Evolutionary conservation across 495 filamentous ascomycete species (phyloP), one percentile per base, ranked within the genome.

Genomic region (Penicillium turbatum): DNA sequence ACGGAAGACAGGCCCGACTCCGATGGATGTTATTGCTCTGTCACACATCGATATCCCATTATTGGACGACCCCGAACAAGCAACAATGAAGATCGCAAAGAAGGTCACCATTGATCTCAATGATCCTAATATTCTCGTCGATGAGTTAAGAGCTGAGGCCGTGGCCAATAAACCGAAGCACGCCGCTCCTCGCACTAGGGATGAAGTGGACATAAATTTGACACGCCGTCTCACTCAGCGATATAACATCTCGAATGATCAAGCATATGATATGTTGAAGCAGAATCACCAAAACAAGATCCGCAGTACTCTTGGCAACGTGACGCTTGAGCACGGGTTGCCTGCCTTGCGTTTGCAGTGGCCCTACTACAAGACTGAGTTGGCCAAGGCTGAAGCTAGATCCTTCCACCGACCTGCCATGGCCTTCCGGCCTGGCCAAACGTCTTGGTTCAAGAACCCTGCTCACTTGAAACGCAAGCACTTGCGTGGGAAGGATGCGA

Each of bases 271-370:
- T 59, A 84, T 88, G 47, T 80, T 99, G 38, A 97, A 99, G 70
- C 90, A 95, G 65, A 99, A 97, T 66, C 89, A 91, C 57, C 89
- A 95, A 72, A 92, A 86, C 77, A 96, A 95, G 71, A 86, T 99
- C 56, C 85, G 93, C 36, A 92, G 90, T 41, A 95, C 87, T 0
- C 77, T 99, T 47, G 89, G 90, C 6, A 89, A 88, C 57, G 75
- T 95, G 30, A 79, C 83, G 16, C 82, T 99, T 26, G 93, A 97
- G 70, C 93, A 99, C 70, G 87, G 85, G 68, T 76, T 96, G 77
- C 90, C 93, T 13, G 93, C 93, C 15, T 75, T 92, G 54, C 87
- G 90, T 56, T 73, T 99, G 27, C 87, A 93, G 56, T 97, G 89
- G 81, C 93, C 93, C 43, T 96, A 84, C 72, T 99, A 97, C 73